Percentiles rank a stretch among this genome's conserved stretches.
phyloP scores from a whole-genome alignment of 164 flowering plant genomes.

The Tetrastigma voinierianum region DNA sequence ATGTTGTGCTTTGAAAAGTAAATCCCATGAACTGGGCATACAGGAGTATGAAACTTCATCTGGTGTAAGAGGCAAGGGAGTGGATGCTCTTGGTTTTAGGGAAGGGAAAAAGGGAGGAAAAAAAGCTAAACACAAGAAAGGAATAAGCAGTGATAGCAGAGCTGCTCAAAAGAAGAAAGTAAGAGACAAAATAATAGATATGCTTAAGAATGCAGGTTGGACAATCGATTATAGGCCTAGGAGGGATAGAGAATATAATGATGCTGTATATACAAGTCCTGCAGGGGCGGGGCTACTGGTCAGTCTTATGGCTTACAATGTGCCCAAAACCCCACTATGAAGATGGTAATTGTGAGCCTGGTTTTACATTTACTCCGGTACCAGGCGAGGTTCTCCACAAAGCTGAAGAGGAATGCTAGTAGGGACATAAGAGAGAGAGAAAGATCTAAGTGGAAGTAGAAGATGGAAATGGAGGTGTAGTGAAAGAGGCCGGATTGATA shows the following conservation, averaged over 20 bases:
- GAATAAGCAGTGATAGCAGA: background rate
- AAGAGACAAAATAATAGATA: constrained; percentile 45
- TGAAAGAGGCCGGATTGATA: background rate
- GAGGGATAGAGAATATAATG: constrained; percentile 48
- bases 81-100: background rate
- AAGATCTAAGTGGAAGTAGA: constrained; percentile 17
- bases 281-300: constrained; percentile 70
- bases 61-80: background rate
- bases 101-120: constrained; percentile 7
- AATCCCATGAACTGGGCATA: background rate
- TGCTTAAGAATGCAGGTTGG: constrained; percentile 74
- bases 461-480: background rate
- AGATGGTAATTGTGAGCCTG: constrained; percentile 13
- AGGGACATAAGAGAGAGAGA: constrained; percentile 19
- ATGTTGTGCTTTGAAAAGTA: background rate
- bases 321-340: constrained; percentile 42
- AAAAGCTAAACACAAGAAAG: background rate
- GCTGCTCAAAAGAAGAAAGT: constrained; percentile 42
- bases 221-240: constrained; percentile 63
- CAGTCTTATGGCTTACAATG: constrained; percentile 62
- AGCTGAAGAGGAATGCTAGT: constrained; percentile 25
- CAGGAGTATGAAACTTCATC: background rate
- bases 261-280: constrained; percentile 71
- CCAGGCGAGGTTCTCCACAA: constrained; percentile 42
- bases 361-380: constrained; percentile 43